Evolutionary conservation across 2,329 filamentous ascomycete genomes (phyloP).

Genomic region (Immersiporthe knoxdaviesiana): DNA sequence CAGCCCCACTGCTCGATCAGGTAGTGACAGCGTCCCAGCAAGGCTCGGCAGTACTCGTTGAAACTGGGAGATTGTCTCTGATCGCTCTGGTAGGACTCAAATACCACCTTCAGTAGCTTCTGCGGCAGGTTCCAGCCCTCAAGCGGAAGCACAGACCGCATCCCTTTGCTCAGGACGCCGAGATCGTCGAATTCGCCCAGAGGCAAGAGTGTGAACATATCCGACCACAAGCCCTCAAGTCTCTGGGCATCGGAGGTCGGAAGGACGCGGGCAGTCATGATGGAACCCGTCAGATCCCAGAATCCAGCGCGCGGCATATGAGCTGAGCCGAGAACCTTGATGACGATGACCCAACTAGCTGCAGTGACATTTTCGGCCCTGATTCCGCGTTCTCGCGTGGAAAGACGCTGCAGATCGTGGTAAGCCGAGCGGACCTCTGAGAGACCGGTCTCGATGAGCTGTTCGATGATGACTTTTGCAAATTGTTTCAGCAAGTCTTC

Average conservation of each 20-base stretch:
- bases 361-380: constrained; percentile 47
- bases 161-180: constrained; percentile 51
- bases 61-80: constrained; percentile 61
- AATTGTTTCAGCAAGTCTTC: constrained; percentile 54
- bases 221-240: constrained; percentile 62
- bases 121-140: constrained; percentile 63
- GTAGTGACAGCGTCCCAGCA: constrained; percentile 64
- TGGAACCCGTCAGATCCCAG: constrained; percentile 60
- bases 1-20: constrained; percentile 69
- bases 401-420: constrained; percentile 48
- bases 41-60: constrained; percentile 65
- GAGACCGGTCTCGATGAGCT: constrained; percentile 49
- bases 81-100: constrained; percentile 61
- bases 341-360: constrained; percentile 62
- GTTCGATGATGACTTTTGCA: constrained; percentile 42
- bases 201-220: constrained; percentile 63
- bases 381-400: constrained; percentile 56
- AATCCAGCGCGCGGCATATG: constrained; percentile 58
- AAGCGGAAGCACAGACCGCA: constrained; percentile 42
- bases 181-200: constrained; percentile 61
- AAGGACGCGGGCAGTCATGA: constrained; percentile 42
- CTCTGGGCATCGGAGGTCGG: constrained; percentile 47
- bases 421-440: constrained; percentile 51
- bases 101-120: constrained; percentile 58
- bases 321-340: constrained; percentile 56